Evolutionary conservation across 2,329 filamentous ascomycete species (phyloP).

Genomic region (Ceratocystis eucalypticola): DNA sequence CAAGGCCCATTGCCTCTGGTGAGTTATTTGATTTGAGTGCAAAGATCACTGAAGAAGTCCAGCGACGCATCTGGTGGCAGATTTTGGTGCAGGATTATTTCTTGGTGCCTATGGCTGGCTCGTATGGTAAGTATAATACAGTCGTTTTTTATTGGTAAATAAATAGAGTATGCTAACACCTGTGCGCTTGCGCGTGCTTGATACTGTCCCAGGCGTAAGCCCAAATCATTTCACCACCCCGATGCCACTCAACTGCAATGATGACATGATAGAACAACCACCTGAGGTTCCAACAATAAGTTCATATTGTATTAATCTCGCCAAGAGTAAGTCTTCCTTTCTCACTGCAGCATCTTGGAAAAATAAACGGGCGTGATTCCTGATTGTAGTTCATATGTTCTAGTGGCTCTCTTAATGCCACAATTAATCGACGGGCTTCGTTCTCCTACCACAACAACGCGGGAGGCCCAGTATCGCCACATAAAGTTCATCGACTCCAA

Average conservation of each 20-base stretch:
- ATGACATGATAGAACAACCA: slow-evolving; percentile 16
- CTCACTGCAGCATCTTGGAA: neutral
- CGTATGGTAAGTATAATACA: slow-evolving; percentile 10
- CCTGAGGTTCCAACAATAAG: slow-evolving; percentile 17
- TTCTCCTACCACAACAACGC: slow-evolving; percentile 6
- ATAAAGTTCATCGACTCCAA: slow-evolving; percentile 13
- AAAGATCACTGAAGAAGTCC: slow-evolving; percentile 13
- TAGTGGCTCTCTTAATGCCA: slow-evolving; percentile 18
- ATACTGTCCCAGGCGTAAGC: slow-evolving; percentile 6
- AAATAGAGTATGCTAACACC: neutral
- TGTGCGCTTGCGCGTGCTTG: neutral
- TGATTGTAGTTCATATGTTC: neutral
- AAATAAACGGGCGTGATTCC: neutral
- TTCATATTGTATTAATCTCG: slow-evolving; percentile 17
- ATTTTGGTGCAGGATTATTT: slow-evolving; percentile 19
- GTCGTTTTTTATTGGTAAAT: no score
- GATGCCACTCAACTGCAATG: slow-evolving; percentile 17
- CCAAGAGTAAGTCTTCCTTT: slow-evolving; percentile 14
- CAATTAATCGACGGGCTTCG: slow-evolving; percentile 16
- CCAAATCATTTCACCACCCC: slow-evolving; percentile 18
- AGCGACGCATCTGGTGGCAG: slow-evolving; percentile 18
- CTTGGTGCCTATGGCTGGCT: slow-evolving; percentile 18
- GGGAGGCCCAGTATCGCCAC: slow-evolving; percentile 16
- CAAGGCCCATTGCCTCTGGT: neutral
- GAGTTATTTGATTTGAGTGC: neutral